A percentile compares a stretch with the other conserved stretches of the same genome.
phyloP scores from a whole-genome alignment of 208 protist genomes.

The Herpetomonas samuelpessoai region DNA sequence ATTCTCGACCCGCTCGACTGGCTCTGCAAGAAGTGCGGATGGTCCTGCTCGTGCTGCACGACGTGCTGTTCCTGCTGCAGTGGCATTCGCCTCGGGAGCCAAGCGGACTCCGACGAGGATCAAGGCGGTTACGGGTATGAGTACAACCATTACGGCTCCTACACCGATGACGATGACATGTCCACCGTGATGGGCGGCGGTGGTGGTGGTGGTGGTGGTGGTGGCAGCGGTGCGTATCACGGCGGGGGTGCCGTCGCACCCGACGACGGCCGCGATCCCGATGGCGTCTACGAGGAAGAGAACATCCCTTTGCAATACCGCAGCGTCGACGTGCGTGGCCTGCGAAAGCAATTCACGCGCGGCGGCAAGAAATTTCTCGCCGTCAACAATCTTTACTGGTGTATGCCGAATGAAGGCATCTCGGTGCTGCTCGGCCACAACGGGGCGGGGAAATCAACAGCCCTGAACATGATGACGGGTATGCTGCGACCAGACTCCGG shows the following conservation, averaged over 20 bases:
- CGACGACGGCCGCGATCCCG: not conserved
- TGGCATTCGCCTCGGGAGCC: not conserved
- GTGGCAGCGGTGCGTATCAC: not conserved
- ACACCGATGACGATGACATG: not conserved
- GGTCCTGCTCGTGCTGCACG: not conserved
- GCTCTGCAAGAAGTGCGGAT: not conserved
- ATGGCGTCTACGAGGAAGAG: not conserved
- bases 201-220: too few species aligned
- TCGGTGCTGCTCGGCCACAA: slow-evolving; percentile 58
- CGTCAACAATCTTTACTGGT: slow-evolving; percentile 42
- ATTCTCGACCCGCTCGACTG: slow-evolving; percentile 14
- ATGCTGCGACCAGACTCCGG: slow-evolving; percentile 35
- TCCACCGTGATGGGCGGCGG: too few species aligned
- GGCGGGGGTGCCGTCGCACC: not conserved
- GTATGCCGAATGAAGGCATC: slow-evolving; percentile 35
- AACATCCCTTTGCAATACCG: not conserved
- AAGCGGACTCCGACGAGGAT: not conserved
- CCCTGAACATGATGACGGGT: slow-evolving; percentile 55
- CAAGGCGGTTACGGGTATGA: not conserved
- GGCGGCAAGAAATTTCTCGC: slow-evolving; percentile 22
- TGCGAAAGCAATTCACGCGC: not conserved
- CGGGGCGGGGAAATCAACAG: slow-evolving; percentile 53
- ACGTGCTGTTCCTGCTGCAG: not conserved
- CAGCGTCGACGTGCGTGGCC: not conserved
- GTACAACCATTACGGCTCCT: not conserved